Base-by-base conservation (phyloP, 2,329 filamentous ascomycete genomes). In the Pseudocercospora fijiensis region DNA sequence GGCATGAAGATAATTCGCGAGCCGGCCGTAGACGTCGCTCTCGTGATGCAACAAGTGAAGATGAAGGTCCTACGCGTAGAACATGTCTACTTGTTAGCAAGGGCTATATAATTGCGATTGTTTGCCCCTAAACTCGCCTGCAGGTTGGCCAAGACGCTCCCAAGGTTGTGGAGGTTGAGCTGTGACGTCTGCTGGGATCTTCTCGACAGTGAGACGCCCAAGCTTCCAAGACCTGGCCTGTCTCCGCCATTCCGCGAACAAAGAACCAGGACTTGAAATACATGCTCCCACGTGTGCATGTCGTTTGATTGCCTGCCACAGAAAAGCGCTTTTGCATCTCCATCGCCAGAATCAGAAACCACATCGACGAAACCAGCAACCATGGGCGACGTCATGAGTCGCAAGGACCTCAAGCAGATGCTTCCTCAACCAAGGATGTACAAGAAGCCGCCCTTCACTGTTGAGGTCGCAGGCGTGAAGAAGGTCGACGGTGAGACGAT, bases 401-500 rank as follows among this genome's bases (percentile, higher is more conserved):
- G 75, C 74, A 70, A 77, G 45, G 75, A 83, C 73, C 77, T 81
- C 69, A 82, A 82, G 74, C 79, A 79, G 65, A 67, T 81, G 68
- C 74, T 76, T 65, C 81, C 81, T 24, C 80, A 82, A 75, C 80
- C 81, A 58, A 78, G 76, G 72, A 69, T 73, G 56, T 76, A 78
- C 71, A 88, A 89, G 78, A 86, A 87, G 77, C 85, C 87, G 33
- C 91, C 91, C 13, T 94, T 88, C 81, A 88, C 89, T 62, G 81
- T 92, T 73, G 90, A 95, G 72, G 86, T 84, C 10, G 81, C 89
- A 16, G 90, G 88, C 72, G 86, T 82, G 68, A 79, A 87, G 74
- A 87, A 88, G 70, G 84, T 90, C 65, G 83, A 88, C 5, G 92
- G 92, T 80, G 92, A 96, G 82, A 94, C 92, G 57, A 88, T 92